Percentiles rank a stretch among this genome's conserved stretches.
These are phyloP conservation scores for Colletotrichum lupini DNA, from an alignment of 2,329 filamentous ascomycete species.

Conservation along the genomic window DNA sequence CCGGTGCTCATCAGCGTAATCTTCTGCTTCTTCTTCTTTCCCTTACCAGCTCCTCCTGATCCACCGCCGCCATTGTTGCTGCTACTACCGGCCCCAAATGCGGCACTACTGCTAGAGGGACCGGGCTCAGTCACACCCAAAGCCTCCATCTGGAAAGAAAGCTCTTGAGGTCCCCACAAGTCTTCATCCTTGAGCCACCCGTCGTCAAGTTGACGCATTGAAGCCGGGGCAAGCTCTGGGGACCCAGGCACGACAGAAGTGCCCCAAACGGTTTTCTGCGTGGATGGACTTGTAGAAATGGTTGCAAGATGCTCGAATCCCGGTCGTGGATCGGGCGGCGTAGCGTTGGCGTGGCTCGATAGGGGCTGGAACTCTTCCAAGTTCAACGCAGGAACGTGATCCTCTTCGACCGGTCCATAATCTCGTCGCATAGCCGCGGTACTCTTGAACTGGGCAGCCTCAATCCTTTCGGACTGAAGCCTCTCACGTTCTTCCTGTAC, in stretches of 20 bases:
- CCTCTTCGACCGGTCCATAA: conserved; percentile 53
- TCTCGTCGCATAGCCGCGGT: conserved; percentile 52
- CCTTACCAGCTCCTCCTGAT: conserved; percentile 54
- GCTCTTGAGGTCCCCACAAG: conserved; percentile 72
- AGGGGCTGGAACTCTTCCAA: conserved; percentile 75
- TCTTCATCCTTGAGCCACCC: conserved; percentile 89
- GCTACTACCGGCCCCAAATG: conserved; percentile 15
- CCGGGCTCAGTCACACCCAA: conserved; percentile 51
- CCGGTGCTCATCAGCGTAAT: conserved; percentile 79
- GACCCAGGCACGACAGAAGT: conserved; percentile 75
- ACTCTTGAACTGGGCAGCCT: conserved; percentile 75
- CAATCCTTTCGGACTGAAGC: conserved; percentile 82
- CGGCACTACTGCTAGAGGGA: conserved; percentile 32
- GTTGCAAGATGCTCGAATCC: conserved; percentile 78
- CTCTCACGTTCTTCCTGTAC: conserved; percentile 88
- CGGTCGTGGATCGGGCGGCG: conserved; percentile 66
- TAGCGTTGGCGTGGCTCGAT: conserved; percentile 58
- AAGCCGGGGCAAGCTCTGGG: conserved; percentile 57
- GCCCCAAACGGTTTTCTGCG: conserved; percentile 90
- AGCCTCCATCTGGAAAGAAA: conserved; percentile 69
- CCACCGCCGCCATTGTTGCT: conserved; percentile 22
- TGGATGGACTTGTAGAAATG: conserved; percentile 83
- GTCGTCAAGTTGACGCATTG: conserved; percentile 65
- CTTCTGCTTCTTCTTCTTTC: conserved; percentile 78
- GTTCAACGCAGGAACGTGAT: conserved; percentile 55